Conservation (phyloP, 257 asterid species). For the Penstemon barbatus region DNA sequence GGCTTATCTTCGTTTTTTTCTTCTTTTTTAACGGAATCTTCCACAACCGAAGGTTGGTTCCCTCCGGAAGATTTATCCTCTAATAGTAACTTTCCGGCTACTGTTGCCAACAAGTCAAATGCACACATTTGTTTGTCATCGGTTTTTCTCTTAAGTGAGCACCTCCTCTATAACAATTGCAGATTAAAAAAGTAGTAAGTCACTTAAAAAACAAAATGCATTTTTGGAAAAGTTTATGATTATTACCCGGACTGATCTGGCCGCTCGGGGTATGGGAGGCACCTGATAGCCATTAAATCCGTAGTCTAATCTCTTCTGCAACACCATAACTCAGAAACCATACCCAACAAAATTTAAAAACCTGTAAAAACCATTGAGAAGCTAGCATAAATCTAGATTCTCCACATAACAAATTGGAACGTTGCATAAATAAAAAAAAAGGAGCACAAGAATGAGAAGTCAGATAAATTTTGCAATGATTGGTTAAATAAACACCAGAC, state of each 20-base stretch:
- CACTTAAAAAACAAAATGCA: background rate
- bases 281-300: slow-evolving; percentile 79
- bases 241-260: slow-evolving; percentile 86
- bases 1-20: slow-evolving; percentile 46
- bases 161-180: slow-evolving; percentile 60
- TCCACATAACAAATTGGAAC: no score
- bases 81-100: slow-evolving; percentile 75
- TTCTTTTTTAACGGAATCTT: slow-evolving; percentile 40
- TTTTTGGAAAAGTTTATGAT: background rate
- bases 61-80: slow-evolving; percentile 24
- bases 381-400: no score
- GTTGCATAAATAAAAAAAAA: no score
- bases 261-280: slow-evolving; percentile 89
- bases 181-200: slow-evolving; percentile 24
- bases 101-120: slow-evolving; percentile 80
- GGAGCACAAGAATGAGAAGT: no score
- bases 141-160: slow-evolving; percentile 50
- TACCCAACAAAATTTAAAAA: slow-evolving; percentile 43
- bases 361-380: no score
- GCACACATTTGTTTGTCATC: slow-evolving; percentile 69
- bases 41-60: slow-evolving; percentile 22
- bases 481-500: no score
- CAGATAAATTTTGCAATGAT: no score
- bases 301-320: slow-evolving; percentile 78
- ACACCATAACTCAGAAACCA: slow-evolving; percentile 77